Conservation (phyloP, 2,329 filamentous ascomycete genomes). For the Ascochyta viciae-villosae region DNA sequence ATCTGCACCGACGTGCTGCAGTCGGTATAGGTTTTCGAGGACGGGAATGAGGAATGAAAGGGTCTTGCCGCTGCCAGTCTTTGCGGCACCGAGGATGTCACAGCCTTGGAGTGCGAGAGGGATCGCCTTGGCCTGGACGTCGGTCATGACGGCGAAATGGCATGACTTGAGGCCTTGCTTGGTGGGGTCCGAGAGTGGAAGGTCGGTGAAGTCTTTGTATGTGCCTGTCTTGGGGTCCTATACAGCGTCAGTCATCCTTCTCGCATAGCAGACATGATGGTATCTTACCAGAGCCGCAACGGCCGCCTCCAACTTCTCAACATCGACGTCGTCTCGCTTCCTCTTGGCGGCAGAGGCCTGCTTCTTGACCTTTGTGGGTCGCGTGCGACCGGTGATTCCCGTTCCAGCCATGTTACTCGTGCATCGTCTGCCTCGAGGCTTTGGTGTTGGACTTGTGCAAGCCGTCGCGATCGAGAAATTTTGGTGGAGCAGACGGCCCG, state of each 20-base stretch:
- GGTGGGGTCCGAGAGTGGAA: conserved; percentile 86
- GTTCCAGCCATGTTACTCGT: conserved; percentile 36
- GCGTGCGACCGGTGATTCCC: conserved; percentile 52
- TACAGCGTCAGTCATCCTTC: conserved; percentile 19
- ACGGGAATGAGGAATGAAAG: conserved; percentile 91
- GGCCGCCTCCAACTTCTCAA: conserved; percentile 54
- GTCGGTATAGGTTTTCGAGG: conserved; percentile 88
- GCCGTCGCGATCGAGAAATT: conserved; percentile 21
- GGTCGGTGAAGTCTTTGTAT: conserved; percentile 76
- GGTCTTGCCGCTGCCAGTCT: conserved; percentile 95
- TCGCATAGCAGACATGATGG: background rate
- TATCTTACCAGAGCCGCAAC: conserved; percentile 52
- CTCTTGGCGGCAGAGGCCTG: conserved; percentile 60
- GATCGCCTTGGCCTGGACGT: conserved; percentile 90
- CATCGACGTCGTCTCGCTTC: conserved; percentile 61
- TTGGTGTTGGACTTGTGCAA: background rate
- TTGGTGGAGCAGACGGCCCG: conserved; percentile 33
- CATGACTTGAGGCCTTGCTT: conserved; percentile 79
- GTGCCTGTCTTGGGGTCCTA: conserved; percentile 67
- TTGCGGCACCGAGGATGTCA: conserved; percentile 92
- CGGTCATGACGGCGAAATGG: conserved; percentile 89
- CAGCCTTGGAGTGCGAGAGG: conserved; percentile 82
- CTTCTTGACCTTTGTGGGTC: conserved; percentile 64
- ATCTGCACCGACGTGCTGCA: conserved; percentile 88
- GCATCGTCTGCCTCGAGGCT: conserved; percentile 8